A percentile compares a stretch with the other conserved stretches of the same genome.
These are phyloP conservation scores for Cordyceps javanica DNA, from an alignment of 2,329 filamentous ascomycete genomes.

Conservation along the genomic window DNA sequence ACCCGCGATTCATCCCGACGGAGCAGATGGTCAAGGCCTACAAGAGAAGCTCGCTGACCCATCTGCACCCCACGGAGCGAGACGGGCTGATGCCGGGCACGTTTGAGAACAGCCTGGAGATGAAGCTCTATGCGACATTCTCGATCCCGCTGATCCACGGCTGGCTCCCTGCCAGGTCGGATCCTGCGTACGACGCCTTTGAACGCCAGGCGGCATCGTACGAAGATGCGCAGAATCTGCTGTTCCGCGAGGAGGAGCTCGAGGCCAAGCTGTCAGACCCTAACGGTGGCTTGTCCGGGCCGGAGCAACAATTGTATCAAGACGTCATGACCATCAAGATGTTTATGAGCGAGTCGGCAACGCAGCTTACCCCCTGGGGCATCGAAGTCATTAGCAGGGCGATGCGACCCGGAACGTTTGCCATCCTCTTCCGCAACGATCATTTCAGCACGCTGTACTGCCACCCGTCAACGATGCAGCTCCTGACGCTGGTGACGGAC, in stretches of 20 bases:
- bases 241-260: conserved; percentile 84
- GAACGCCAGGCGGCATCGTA: conserved; percentile 73
- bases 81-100: conserved; percentile 54
- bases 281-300: conserved; percentile 49
- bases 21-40: conserved; percentile 40
- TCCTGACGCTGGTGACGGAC: conserved; percentile 86
- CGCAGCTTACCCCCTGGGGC: conserved; percentile 79
- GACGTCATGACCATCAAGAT: conserved; percentile 80
- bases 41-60: conserved; percentile 46
- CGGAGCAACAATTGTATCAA: conserved; percentile 74
- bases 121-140: conserved; percentile 88
- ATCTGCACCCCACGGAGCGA: conserved; percentile 45
- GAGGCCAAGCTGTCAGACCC: conserved; percentile 61
- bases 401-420: conserved; percentile 70
- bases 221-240: conserved; percentile 83
- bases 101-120: conserved; percentile 82
- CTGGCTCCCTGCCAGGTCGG: conserved; percentile 70
- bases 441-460: conserved; percentile 94
- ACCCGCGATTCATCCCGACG: conserved; percentile 73
- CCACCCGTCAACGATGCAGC: conserved; percentile 67
- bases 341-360: conserved; percentile 74
- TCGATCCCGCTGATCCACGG: conserved; percentile 85
- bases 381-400: conserved; percentile 66
- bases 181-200: conserved; percentile 64
- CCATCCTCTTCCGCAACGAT: conserved; percentile 93